phyloP scores from a whole-genome alignment of 1,139 yeast species.

The Candida smagusa region DNA sequence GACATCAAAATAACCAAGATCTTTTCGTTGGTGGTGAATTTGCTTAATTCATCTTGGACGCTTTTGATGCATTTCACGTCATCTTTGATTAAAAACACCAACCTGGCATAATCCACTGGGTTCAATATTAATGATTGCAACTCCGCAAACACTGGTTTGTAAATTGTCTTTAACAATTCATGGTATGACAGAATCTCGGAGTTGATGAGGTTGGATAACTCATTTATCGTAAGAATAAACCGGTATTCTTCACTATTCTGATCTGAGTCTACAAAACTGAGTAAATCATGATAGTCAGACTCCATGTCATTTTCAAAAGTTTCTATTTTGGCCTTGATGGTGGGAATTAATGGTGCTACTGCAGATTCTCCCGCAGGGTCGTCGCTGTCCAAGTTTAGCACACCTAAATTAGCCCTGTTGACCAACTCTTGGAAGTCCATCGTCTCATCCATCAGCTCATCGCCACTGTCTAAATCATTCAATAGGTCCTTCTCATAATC shows the following conservation, averaged over 20 bases:
- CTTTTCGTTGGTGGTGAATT: conserved; percentile 58
- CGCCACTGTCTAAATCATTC: conserved; percentile 7
- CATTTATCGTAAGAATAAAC: conserved; percentile 55
- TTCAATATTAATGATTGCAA: conserved; percentile 61
- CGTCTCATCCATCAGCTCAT: conserved; percentile 1
- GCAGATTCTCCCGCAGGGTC: conserved; percentile 21
- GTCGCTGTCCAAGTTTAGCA: neutral
- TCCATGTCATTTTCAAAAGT: conserved; percentile 22
- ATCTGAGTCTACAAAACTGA: conserved; percentile 32
- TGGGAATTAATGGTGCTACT: conserved; percentile 26
- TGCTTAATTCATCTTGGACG: conserved; percentile 34
- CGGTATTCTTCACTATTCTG: conserved; percentile 39
- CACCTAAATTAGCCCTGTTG: too few relatives aligned
- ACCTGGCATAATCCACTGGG: conserved; percentile 61
- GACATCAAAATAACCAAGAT: conserved; percentile 74
- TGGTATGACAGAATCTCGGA: conserved; percentile 54
- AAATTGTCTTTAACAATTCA: conserved; percentile 49
- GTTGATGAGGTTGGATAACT: conserved; percentile 51
- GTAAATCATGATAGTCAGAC: conserved; percentile 34
- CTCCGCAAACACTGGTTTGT: conserved; percentile 67
- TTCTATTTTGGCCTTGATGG: conserved; percentile 20
- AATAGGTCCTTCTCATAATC: conserved; percentile 8
- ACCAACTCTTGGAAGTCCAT: too few relatives aligned
- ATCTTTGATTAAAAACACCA: conserved; percentile 53
- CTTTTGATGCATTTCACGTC: conserved; percentile 34